Evolutionary conservation across 202 grass and related monocot genomes (phyloP).

Genomic region (Bolboschoenoplectus hybrid): DNA sequence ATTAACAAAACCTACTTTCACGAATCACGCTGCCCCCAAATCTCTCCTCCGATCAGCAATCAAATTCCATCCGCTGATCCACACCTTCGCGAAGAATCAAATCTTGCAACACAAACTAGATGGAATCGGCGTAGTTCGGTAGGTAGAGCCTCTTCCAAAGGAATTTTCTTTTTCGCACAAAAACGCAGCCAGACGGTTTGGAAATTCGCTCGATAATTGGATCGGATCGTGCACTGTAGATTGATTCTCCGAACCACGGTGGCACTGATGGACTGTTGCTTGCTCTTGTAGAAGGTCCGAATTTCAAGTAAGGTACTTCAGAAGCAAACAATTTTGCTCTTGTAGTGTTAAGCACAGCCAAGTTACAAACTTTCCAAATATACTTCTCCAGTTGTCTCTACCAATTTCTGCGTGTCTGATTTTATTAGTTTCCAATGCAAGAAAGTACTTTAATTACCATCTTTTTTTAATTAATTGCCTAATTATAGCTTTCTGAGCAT

Average conservation of each 20-base stretch:
- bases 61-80: not conserved
- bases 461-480: not conserved
- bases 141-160: not conserved
- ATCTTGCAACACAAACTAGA: not conserved
- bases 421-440: not conserved
- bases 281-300: not conserved
- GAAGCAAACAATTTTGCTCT: not conserved
- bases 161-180: not conserved
- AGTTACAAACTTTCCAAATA: not conserved
- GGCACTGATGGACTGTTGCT: not conserved
- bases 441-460: not conserved
- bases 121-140: not conserved
- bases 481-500: not conserved
- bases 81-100: not conserved
- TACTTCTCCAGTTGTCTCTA: not conserved
- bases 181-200: not conserved
- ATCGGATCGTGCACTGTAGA: not conserved
- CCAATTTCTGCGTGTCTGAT: not conserved
- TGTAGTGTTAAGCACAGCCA: not conserved
- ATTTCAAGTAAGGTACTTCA: constrained; percentile 5
- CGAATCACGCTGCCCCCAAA: constrained; percentile 5
- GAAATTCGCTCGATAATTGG: not conserved
- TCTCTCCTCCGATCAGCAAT: not conserved
- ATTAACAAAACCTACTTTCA: constrained; percentile 16
- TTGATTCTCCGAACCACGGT: not conserved